Conservation (phyloP, 164 flowering plant species). For the Nelumbo lutea region DNA sequence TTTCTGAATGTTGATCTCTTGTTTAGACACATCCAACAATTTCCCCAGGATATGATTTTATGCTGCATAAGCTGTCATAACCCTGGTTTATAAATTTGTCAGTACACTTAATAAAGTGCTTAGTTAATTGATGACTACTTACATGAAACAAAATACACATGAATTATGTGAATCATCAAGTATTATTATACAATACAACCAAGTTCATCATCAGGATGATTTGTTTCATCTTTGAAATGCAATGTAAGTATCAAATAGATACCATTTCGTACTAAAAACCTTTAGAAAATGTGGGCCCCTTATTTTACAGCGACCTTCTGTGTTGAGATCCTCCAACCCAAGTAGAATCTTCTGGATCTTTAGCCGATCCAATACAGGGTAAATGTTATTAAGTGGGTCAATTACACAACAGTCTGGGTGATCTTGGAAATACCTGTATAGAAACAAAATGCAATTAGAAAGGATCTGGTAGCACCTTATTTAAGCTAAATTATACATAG, state of each 20-base stretch:
- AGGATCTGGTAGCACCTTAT: neutral
- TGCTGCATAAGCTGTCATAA: too few relatives aligned
- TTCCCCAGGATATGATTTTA: too few relatives aligned
- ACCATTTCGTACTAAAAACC: constrained; percentile 40
- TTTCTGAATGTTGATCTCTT: too few relatives aligned
- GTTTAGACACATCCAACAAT: too few relatives aligned
- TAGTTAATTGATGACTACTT: too few relatives aligned
- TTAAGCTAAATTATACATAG: neutral
- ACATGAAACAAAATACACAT: too few relatives aligned
- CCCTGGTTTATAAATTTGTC: too few relatives aligned
- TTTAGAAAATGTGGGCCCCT: constrained; percentile 77
- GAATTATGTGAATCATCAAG: too few relatives aligned
- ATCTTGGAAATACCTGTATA: constrained; percentile 45
- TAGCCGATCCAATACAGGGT: constrained; percentile 74
- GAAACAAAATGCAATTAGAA: constrained; percentile 11
- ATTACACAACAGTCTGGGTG: constrained; percentile 49
- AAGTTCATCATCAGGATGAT: neutral
- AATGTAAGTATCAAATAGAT: constrained; percentile 10
- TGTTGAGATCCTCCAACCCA: constrained; percentile 53
- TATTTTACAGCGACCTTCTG: constrained; percentile 34
- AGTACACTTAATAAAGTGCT: too few relatives aligned
- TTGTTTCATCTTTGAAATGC: neutral
- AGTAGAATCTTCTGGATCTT: constrained; percentile 64
- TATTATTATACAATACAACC: too few relatives aligned
- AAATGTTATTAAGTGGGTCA: constrained; percentile 67